A percentile compares a stretch with the other conserved stretches of the same genome.
These are phyloP conservation scores for Exutisphaerella laricina DNA, from an alignment of 2,329 filamentous ascomycete genomes.

Conservation along the genomic window DNA sequence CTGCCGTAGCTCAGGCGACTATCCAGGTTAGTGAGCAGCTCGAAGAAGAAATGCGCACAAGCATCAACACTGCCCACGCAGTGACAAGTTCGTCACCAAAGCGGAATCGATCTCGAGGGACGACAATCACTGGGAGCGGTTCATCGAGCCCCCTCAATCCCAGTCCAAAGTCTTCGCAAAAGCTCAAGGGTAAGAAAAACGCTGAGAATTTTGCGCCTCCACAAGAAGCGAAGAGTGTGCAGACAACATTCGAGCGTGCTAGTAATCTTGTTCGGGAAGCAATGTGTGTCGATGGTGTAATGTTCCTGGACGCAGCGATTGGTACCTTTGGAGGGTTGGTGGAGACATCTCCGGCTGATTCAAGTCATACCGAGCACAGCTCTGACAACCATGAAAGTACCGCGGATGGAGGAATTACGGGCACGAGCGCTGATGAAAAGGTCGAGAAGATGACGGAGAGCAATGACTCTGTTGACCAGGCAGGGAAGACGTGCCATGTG, in stretches of 20 bases:
- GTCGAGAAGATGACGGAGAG: slow-evolving; percentile 14
- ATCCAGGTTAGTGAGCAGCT: slow-evolving; percentile 14
- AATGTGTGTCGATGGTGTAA: slow-evolving; percentile 46
- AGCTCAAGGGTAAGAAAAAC: slow-evolving; percentile 10
- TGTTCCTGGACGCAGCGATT: slow-evolving; percentile 37
- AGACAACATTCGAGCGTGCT: slow-evolving; percentile 42
- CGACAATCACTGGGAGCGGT: neutral
- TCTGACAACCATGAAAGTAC: slow-evolving; percentile 17
- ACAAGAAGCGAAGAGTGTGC: slow-evolving; percentile 10
- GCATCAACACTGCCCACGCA: neutral
- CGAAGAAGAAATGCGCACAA: slow-evolving; percentile 8
- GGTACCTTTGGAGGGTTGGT: slow-evolving; percentile 26
- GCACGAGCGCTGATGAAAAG: slow-evolving; percentile 18
- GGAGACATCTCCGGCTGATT: slow-evolving; percentile 13
- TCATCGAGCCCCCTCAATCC: slow-evolving; percentile 7
- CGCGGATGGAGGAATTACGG: slow-evolving; percentile 14
- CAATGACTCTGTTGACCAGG: slow-evolving; percentile 7
- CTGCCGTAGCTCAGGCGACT: slow-evolving; percentile 16
- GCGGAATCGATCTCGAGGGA: slow-evolving; percentile 4
- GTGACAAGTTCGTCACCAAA: slow-evolving; percentile 1
- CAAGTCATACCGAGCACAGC: slow-evolving; percentile 17
- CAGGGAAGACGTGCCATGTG: slow-evolving; percentile 18
- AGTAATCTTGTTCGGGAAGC: slow-evolving; percentile 46
- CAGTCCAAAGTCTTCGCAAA: slow-evolving; percentile 1
- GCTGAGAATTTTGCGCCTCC: slow-evolving; percentile 13